Conservation (phyloP, 495 filamentous ascomycete species). For the Gamarada debralockiae region DNA sequence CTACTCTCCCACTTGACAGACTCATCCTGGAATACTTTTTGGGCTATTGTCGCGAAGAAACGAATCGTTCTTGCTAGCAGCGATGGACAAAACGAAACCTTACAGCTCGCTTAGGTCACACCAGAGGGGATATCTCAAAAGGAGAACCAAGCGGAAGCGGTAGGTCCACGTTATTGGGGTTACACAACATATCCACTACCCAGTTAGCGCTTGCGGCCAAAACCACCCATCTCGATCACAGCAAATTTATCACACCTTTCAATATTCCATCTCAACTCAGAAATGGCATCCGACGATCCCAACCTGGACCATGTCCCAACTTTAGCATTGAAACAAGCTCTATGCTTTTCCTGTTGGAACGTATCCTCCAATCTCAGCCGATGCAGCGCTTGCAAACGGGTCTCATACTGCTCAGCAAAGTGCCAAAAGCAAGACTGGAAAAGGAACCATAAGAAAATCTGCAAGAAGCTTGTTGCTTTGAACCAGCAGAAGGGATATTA, state of each 20-base stretch:
- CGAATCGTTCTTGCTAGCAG: no score
- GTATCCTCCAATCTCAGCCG: conserved; percentile 6
- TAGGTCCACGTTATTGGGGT: no score
- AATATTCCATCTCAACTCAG: conserved; percentile 11
- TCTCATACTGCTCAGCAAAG: conserved; percentile 12
- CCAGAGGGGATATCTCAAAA: no score
- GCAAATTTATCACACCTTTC: conserved; percentile 5
- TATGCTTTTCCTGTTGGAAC: conserved; percentile 11
- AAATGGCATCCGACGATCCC: conserved; percentile 9
- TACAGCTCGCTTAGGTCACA: no score
- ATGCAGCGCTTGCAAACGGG: conserved; percentile 16
- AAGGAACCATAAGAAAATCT: conserved; percentile 7
- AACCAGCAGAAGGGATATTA: conserved; percentile 2
- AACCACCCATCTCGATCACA: background rate
- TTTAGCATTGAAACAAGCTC: conserved; percentile 10
- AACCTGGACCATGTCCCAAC: background rate
- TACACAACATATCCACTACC: no score
- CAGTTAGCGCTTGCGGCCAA: no score
- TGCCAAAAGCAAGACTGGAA: conserved; percentile 16
- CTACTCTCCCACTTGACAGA: no score
- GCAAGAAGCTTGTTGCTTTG: conserved; percentile 8
- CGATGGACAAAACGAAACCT: no score
- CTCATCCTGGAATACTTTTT: no score
- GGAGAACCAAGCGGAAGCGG: no score
- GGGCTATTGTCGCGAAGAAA: no score